phyloP scores from a whole-genome alignment of 352 stramenopile species.

The Pythium plurisporium region DNA sequence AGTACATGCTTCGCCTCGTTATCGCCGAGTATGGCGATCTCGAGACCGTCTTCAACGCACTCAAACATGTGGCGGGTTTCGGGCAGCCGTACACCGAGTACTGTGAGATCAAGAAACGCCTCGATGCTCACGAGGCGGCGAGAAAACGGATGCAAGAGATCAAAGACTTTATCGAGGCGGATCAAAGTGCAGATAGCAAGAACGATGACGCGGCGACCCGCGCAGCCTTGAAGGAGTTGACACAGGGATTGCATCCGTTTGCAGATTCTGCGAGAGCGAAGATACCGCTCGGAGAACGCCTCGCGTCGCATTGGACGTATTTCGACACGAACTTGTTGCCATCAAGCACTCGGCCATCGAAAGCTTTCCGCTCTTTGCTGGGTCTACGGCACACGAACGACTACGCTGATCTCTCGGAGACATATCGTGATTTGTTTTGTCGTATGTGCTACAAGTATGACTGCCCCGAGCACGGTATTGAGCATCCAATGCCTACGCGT shows the following conservation, averaged over 20 bases:
- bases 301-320: constrained; percentile 47
- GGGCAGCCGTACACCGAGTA: constrained; percentile 63
- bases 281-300: constrained; percentile 31
- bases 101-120: constrained; percentile 60
- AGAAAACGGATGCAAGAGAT: constrained; percentile 38
- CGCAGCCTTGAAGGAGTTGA: constrained; percentile 33
- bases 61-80: constrained; percentile 56
- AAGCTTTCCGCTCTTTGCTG: constrained; percentile 27
- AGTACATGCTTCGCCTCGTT: constrained; percentile 66
- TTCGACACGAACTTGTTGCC: constrained; percentile 62
- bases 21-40: constrained; percentile 47
- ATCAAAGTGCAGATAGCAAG: background rate
- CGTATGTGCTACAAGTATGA: constrained; percentile 92
- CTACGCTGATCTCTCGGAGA: constrained; percentile 77
- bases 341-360: constrained; percentile 2
- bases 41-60: constrained; percentile 51
- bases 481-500: constrained; percentile 56
- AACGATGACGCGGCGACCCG: constrained; percentile 10
- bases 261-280: background rate
- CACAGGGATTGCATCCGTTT: constrained; percentile 24
- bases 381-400: constrained; percentile 47
- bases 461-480: constrained; percentile 87
- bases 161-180: background rate
- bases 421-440: constrained; percentile 91
- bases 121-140: constrained; percentile 36